Evolutionary conservation across 768 basidiomycete genomes (phyloP).

Genomic region (Boletus pseudopeckii): DNA sequence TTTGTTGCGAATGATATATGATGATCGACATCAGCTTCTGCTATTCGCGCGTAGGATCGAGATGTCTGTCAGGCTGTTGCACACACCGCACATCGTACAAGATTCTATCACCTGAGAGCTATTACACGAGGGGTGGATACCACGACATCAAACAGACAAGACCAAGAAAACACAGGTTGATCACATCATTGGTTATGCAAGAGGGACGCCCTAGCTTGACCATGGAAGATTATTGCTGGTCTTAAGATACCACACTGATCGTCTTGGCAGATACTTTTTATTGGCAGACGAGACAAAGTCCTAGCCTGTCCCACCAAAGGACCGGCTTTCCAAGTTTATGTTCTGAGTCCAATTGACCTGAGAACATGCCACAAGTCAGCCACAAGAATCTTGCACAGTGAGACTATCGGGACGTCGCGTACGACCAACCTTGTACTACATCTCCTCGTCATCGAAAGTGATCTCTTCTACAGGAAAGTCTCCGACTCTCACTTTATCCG

Average conservation of each 20-base stretch:
- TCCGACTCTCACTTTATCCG: constrained; percentile 77
- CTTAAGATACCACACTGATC: not conserved
- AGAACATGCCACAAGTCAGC: not conserved
- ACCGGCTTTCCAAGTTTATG: not conserved
- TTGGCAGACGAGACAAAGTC: not conserved
- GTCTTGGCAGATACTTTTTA: not conserved
- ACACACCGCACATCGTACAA: not conserved
- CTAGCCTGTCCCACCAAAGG: not conserved
- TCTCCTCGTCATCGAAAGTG: constrained; percentile 73
- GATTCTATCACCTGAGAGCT: too few species aligned
- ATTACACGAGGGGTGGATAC: too few species aligned
- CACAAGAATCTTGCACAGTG: not conserved
- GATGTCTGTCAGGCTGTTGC: not conserved
- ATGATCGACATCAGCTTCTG: too few species aligned
- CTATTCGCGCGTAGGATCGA: not conserved
- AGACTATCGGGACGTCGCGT: not conserved
- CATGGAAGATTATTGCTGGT: not conserved
- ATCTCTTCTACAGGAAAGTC: constrained; percentile 87
- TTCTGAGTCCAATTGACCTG: not conserved
- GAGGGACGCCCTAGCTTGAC: too few species aligned
- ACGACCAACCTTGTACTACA: constrained; percentile 36
- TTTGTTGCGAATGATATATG: not conserved
- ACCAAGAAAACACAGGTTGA: too few species aligned
- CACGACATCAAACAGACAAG: too few species aligned
- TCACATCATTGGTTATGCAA: too few species aligned